Evolutionary conservation across 1,284 basidiomycete species (phyloP), one percentile per base, ranked within the genome.

Genomic region (Golubevia sp.): DNA sequence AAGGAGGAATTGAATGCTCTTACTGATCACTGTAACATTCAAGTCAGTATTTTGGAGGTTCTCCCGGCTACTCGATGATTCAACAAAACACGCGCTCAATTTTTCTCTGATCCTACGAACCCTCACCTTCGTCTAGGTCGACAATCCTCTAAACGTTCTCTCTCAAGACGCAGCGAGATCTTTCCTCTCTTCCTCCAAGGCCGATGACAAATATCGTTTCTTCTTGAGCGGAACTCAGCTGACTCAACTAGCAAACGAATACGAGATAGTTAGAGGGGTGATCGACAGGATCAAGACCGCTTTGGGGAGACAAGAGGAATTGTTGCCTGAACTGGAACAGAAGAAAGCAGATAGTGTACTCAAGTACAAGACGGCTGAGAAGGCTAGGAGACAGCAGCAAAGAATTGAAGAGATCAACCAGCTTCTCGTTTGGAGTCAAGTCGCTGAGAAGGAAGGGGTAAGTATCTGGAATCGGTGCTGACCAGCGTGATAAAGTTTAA

Each of bases 151-250:
- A 88, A 97, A 94, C 68, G 90, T 99, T 5, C 77, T 86, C 48
- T 85, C 79, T 5, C 85, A 86, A 65, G 85, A 86, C 58, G 76
- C 88, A 55, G 88, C 90, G 1, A 88, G 93, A 48, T 91, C 93
- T 72, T 99, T 99, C 85, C 86, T 99, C 71, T 91, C 91, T 62
- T 89, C 90, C 2, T 91, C 94, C 1, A 88, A 90, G 56, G 88
- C 92, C 1, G 84, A 87, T n/a, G 92, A 95, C 84, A 94, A 97
- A 83, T 99, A 99, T 8, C 78, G 94, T 92, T 94, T 98, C 84
- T 99, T 98, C 88, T 87, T 98, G 51, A 89, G 90, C 30, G 97
- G 97, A 7, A 99, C 96, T 0, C 92, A 94, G 72, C 89, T 99
- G 25, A 89, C 90, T 38, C 91, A 95, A 76, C 89, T 99, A 23